Conservation (phyloP, 2,329 filamentous ascomycete genomes). For the Graphilbum sp. region DNA sequence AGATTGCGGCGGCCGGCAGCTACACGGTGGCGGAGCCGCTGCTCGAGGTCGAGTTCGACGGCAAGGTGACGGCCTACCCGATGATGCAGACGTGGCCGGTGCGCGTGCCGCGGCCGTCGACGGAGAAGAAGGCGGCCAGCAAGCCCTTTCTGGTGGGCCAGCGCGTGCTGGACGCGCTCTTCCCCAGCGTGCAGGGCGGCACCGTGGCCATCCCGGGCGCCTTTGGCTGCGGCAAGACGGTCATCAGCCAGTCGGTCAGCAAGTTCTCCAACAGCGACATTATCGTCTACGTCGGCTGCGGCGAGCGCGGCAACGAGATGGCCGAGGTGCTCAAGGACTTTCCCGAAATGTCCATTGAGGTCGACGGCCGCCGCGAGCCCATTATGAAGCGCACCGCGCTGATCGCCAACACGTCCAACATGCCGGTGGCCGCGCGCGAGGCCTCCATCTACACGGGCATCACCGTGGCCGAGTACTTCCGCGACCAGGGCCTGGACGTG, state of each 20-base stretch:
- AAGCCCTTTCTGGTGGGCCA: conserved; percentile 92
- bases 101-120: conserved; percentile 81
- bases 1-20: conserved; percentile 73
- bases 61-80: conserved; percentile 79
- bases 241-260: conserved; percentile 95
- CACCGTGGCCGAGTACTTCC: conserved; percentile 89
- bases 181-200: conserved; percentile 90
- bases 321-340: conserved; percentile 99
- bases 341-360: conserved; percentile 88
- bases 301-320: conserved; percentile 97
- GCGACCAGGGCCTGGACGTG: conserved; percentile 91
- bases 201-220: conserved; percentile 96
- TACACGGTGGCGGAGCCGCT: conserved; percentile 93
- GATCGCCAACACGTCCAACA: conserved; percentile 98
- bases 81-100: conserved; percentile 99
- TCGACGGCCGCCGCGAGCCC: conserved; percentile 87
- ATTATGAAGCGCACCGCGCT: conserved; percentile 99
- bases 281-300: conserved; percentile 80
- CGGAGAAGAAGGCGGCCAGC: conserved; percentile 79
- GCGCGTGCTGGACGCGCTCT: conserved; percentile 88
- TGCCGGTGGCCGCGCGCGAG: conserved; percentile 96
- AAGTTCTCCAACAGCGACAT: conserved; percentile 99
- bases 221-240: conserved; percentile 98
- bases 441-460: conserved; percentile 98
- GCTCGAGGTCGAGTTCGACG: conserved; percentile 91